Evolutionary conservation across 495 filamentous ascomycete genomes (phyloP).

Genomic region (Trichoderma reesei): DNA sequence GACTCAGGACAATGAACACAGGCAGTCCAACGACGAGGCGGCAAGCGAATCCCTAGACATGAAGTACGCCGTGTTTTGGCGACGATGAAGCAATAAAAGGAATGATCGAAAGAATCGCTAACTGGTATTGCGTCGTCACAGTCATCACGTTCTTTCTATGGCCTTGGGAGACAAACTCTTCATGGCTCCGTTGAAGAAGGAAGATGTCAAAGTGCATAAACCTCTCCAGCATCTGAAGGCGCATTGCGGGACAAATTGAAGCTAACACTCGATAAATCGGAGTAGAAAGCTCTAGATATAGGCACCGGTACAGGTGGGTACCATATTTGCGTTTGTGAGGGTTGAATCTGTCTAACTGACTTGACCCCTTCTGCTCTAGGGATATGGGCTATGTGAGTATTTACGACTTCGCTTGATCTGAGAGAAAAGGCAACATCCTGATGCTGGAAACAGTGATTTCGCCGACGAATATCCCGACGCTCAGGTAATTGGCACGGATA

Average conservation of each 20-base stretch:
- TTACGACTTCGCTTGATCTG: constrained; percentile 3
- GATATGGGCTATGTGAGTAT: constrained; percentile 33
- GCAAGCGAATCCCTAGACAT: constrained; percentile 33
- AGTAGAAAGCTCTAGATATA: constrained; percentile 49
- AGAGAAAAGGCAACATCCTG: neutral
- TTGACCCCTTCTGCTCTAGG: constrained; percentile 11
- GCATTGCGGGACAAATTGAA: neutral
- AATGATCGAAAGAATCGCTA: neutral
- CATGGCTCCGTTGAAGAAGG: constrained; percentile 42
- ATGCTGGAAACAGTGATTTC: constrained; percentile 20
- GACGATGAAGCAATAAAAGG: neutral
- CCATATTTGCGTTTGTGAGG: neutral
- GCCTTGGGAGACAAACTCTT: constrained; percentile 45
- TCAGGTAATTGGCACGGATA: constrained; percentile 56
- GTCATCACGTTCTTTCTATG: constrained; percentile 28
- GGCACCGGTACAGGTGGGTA: constrained; percentile 47
- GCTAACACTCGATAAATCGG: constrained; percentile 26
- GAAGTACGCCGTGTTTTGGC: constrained; percentile 17
- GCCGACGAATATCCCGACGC: constrained; percentile 41
- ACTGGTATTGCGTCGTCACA: constrained; percentile 9
- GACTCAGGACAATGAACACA: neutral
- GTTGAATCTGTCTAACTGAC: neutral
- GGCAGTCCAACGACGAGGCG: constrained; percentile 32
- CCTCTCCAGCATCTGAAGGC: constrained; percentile 35
- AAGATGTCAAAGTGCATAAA: constrained; percentile 16